Evolutionary conservation across 495 filamentous ascomycete species (phyloP), one percentile per base, ranked within the genome.

Genomic region (Choiromyces venosus): DNA sequence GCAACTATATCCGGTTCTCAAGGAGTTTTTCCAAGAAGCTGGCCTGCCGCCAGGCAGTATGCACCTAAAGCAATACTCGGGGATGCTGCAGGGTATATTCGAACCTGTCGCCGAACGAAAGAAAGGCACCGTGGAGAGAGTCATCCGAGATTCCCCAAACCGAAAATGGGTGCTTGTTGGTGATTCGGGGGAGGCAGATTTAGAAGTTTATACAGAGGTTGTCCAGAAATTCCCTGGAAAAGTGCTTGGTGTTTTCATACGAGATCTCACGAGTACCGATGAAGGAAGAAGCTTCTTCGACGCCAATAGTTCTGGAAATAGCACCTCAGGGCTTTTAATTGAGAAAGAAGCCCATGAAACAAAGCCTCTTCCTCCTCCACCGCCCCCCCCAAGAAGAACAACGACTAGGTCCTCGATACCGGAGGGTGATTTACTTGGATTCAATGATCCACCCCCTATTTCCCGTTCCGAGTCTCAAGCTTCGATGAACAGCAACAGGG

Each of bases 151-250:
- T 79, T 99, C 98, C 80, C 95, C 95, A 0, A 86, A 93, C 66
- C 86, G 96, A 65, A 91, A 89, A 74, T 99, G 97, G 82, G 87
- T 99, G 12, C 86, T 99, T 0, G 90, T 97, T 40, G 95, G 95
- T 5, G 95, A 99, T 78, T 97, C 93, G 77, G 95, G 95, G 33
- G 95, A 99, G 82, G 94, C 94, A 6, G 95, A 99, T 82, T 86
- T 99, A 3, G 95, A 99, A 82, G 93, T 99, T 0, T 99, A 99
- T 79, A 97, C 93, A 0, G 94, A 99, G 73, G 86, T 96, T n/a
- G 92, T 89, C 0, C 76, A 93, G 33, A 89, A 90, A 16, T 90
- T 97, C 81, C 95, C 93, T 0, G 91, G 91, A 0, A 86, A 91
- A 42, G 89, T 99, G 40, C 79, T 96, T 14, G 91, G 87, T 0